Conservation (phyloP, 2,329 filamentous ascomycete genomes). For the Chlorencoelia australis region DNA sequence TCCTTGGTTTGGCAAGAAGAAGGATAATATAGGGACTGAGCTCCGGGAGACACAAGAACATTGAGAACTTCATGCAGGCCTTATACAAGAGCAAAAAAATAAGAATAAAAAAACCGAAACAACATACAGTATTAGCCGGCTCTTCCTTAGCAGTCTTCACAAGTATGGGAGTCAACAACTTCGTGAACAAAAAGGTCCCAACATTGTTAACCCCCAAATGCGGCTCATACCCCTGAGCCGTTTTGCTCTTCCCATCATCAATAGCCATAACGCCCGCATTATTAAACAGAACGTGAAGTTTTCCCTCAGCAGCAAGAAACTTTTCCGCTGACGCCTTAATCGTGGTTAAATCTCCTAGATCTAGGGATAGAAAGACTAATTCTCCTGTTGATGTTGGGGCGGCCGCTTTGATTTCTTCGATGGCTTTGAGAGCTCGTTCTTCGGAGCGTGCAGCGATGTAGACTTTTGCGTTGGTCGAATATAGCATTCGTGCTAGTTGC, state of each 20-base stretch:
- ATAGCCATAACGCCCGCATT: constrained; percentile 33
- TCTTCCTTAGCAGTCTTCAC: constrained; percentile 20
- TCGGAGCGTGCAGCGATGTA: constrained; percentile 34
- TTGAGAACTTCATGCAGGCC: too few relatives aligned
- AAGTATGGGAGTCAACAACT: constrained; percentile 29
- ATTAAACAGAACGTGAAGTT: constrained; percentile 33
- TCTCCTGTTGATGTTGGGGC: constrained; percentile 26
- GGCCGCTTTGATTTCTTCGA: constrained; percentile 29
- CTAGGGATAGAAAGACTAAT: constrained; percentile 29
- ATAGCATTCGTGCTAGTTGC: constrained; percentile 31
- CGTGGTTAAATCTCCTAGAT: constrained; percentile 31
- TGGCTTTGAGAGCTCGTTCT: constrained; percentile 30
- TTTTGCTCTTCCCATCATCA: constrained; percentile 26
- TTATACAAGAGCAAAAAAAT: too few relatives aligned
- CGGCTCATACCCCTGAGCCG: constrained; percentile 28
- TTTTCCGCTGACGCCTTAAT: constrained; percentile 30
- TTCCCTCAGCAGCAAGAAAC: constrained; percentile 28
- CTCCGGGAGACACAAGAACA: too few relatives aligned
- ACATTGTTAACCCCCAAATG: constrained; percentile 31
- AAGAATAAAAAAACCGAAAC: too few relatives aligned
- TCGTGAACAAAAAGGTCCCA: constrained; percentile 31
- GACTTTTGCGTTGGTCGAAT: constrained; percentile 33
- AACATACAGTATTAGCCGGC: too few relatives aligned
- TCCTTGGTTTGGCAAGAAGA: too few relatives aligned
- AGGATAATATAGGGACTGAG: too few relatives aligned